Evolutionary conservation across 1,139 yeast species (phyloP), one percentile per base, ranked within the genome.

Genomic region (Blastobotrys persicus): DNA sequence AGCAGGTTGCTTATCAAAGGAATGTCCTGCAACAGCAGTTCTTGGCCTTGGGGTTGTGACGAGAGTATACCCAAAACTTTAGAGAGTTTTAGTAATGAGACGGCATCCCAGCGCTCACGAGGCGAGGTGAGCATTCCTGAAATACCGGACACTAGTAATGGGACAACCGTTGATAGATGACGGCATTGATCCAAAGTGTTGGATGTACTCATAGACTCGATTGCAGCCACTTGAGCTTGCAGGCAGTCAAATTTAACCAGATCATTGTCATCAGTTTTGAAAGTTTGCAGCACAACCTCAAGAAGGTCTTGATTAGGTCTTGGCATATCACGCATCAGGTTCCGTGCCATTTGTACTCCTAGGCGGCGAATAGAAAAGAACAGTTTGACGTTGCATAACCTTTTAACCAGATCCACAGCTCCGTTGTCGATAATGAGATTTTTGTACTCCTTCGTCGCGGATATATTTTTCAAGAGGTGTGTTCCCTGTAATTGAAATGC

Each of bases 401-500:
- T 54, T 13, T 42, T 31, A 16, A 61, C 52, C 20, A 62, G 44
- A 5, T 35, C 46, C 6, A 48, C 39, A 5, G 55, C 61, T 1
- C 52, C 55, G 20, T 42, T 28, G 4, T 54, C 45, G 2, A 54
- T 34, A 7, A 55, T 52, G 13, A 20, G 43, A 1, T 18, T 31
- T 3, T 43, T 47, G 33, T 52, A 46, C 3, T 47, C 37, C 4
- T 26, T 23, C 12, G 47, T 42, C 16, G 51, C 45, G 6, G 59
- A 50, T 7, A 61, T 28, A 32, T 58, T 62, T 45, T 60, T 55
- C 18, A 61, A 49, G 40, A 62, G 37, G 48, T 60, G 65, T n/a
- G 58, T 55, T 18, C 59, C 55, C 47, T 62, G 66, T 12, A 61
- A 48, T 40, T 56, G 63, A 44, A 53, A 54, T 3, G 60, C 55